These are phyloP conservation scores for Saposhnikovia divaricata DNA, from an alignment of 129 eudicot genomes.

Conservation along the genomic window DNA sequence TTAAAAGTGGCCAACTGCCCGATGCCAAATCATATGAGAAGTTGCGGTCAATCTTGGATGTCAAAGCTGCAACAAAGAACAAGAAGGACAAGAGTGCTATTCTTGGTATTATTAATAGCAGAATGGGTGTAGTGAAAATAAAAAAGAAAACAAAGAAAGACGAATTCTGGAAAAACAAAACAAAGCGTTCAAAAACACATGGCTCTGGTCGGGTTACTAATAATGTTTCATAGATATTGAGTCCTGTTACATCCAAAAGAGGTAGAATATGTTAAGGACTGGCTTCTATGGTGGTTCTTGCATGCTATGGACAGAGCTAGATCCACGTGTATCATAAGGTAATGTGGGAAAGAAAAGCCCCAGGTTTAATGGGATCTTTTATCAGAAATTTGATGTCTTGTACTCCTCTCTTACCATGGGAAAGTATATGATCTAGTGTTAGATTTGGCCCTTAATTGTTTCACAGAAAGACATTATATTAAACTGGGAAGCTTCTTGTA, in stretches of 20 bases:
- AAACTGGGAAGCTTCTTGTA: background rate
- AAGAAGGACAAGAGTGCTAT: conserved; percentile 86
- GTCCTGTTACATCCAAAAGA: conserved; percentile 7
- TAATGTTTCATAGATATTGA: background rate
- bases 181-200: conserved; percentile 33
- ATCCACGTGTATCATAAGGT: background rate
- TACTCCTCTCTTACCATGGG: background rate
- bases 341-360: background rate
- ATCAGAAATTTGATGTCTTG: background rate
- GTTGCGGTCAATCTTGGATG: conserved; percentile 75
- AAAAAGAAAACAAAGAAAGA: conserved; percentile 84
- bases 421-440: background rate
- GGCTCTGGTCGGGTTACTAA: conserved; percentile 27
- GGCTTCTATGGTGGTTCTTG: background rate
- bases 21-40: conserved; percentile 74
- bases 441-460: conserved; percentile 5
- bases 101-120: conserved; percentile 76
- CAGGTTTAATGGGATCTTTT: background rate
- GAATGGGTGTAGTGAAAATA: conserved; percentile 58
- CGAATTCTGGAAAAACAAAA: conserved; percentile 87
- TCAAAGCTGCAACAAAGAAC: conserved; percentile 70
- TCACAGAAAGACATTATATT: background rate
- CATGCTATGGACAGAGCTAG: background rate
- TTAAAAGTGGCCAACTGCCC: conserved; percentile 84
- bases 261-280: background rate